Percentiles rank a stretch among this genome's conserved stretches.
phyloP scores from a whole-genome alignment of 441 rosid genomes.

The Melastoma candidum region DNA sequence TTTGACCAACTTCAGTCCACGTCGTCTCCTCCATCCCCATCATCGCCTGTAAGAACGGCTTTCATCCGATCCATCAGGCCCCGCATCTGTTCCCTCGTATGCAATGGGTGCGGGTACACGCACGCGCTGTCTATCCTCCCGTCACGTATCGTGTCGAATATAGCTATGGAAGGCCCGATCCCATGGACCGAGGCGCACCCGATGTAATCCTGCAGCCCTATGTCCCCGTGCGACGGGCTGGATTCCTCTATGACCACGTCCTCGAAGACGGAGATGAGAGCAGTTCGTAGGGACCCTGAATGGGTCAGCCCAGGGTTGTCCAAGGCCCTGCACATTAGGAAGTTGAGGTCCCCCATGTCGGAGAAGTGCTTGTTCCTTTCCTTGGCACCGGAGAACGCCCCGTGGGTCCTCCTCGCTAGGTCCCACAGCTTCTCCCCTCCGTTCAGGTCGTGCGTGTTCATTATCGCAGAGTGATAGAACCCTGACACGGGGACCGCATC shows the following conservation, averaged over 20 bases:
- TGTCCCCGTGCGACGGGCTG: conserved; percentile 12
- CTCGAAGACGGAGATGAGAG: conserved; percentile 69
- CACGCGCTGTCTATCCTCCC: conserved; percentile 57
- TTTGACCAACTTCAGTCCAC: background rate
- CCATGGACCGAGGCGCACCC: conserved; percentile 84
- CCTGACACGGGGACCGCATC: conserved; percentile 25
- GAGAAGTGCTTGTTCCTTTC: conserved; percentile 64
- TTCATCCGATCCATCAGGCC: conserved; percentile 45
- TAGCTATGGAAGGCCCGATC: conserved; percentile 59
- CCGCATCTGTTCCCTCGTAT: conserved; percentile 74
- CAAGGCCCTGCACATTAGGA: conserved; percentile 74
- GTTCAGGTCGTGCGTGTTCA: conserved; percentile 53
- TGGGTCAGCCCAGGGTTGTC: conserved; percentile 73
- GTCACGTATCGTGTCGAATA: conserved; percentile 63
- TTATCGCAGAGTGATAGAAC: conserved; percentile 71
- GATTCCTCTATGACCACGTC: conserved; percentile 42
- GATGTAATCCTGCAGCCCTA: conserved; percentile 45
- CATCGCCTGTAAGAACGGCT: conserved; percentile 37
- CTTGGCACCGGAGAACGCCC: conserved; percentile 38
- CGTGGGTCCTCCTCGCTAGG: conserved; percentile 47
- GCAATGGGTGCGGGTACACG: conserved; percentile 76
- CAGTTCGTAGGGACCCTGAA: conserved; percentile 53
- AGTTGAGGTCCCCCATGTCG: conserved; percentile 76
- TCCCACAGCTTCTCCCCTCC: conserved; percentile 62
- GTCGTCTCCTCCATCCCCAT: background rate